Evolutionary conservation across 176 grass and related monocot genomes (phyloP).

Genomic region (Bromus sterilis): DNA sequence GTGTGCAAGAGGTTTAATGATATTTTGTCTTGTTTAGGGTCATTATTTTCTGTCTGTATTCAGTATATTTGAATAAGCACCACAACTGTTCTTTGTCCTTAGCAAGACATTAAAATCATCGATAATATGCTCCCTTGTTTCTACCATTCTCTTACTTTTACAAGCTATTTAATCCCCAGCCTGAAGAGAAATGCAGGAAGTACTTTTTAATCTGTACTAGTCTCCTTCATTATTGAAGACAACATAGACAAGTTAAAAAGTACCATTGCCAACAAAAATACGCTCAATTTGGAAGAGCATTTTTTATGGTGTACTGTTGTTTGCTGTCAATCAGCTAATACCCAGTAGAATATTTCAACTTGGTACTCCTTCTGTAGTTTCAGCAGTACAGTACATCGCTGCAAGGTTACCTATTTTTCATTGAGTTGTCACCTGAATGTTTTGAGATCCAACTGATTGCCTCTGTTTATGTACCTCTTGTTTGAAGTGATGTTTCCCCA

Average conservation of each 20-base stretch:
- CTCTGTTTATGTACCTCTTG: not conserved
- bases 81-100: not conserved
- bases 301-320: not conserved
- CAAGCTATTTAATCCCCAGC: not conserved
- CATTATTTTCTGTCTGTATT: not conserved
- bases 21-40: not conserved
- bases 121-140: not conserved
- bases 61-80: not conserved
- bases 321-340: not conserved
- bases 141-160: not conserved
- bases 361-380: not conserved
- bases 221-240: not conserved
- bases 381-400: not conserved
- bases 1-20: not conserved
- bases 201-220: not conserved
- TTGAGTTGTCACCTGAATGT: not conserved
- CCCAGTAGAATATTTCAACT: not conserved
- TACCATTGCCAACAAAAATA: not conserved
- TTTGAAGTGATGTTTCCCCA: not conserved
- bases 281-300: not conserved
- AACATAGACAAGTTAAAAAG: not conserved
- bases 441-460: not conserved
- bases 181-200: not conserved
- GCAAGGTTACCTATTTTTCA: not conserved
- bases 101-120: not conserved